Evolutionary conservation across 2,329 filamentous ascomycete species (phyloP), one percentile per base, ranked within the genome.

Genomic region (Elsinoe necatrix): DNA sequence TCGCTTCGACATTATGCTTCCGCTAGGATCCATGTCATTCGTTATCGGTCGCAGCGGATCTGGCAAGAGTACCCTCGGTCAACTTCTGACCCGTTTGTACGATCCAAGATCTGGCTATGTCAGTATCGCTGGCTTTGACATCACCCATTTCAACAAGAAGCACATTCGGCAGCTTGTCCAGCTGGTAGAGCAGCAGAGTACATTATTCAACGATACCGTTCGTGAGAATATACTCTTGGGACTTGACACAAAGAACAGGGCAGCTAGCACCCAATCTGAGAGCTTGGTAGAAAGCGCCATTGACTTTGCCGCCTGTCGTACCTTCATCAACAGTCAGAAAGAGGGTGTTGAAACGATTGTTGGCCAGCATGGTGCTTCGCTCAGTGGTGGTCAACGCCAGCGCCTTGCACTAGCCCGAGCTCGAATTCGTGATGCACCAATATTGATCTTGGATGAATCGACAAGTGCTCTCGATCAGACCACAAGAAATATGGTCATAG

Each of bases 311-410:
- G 76, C 87, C 42, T 76, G 97, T 0, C 79, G 86, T 56, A 86
- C 85, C 0, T 45, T 56, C 20, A 75, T 96, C 9, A 68, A 75
- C 0, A 73, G 76, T 21, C 77, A 96, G 51, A 86, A 88, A 0
- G 64, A 84, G 1, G 88, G 88, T 0, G 70, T 92, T 0, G 75
- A 89, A 16, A 95, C 91, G 0, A 65, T 79, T 1, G 77, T 95
- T 5, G 89, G 88, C 0, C 69, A 77, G 0, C 82, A 82, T n/a
- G 87, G 86, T 0, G 80, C 80, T 31, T 77, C 80, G 2, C 73
- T 96, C 39, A 95, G 89, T 61, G 91, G 90, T 7, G 92, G 92
- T 0, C 89, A 97, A 70, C 84, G 79, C 58, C 91, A 96, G 68
- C 79, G 89, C 54, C 75, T 96, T 48, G 87, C 87, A 0, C 76